Evolutionary conservation across 768 basidiomycete species (phyloP), one percentile per base, ranked within the genome.

Genomic region (Termitomyces sp.): DNA sequence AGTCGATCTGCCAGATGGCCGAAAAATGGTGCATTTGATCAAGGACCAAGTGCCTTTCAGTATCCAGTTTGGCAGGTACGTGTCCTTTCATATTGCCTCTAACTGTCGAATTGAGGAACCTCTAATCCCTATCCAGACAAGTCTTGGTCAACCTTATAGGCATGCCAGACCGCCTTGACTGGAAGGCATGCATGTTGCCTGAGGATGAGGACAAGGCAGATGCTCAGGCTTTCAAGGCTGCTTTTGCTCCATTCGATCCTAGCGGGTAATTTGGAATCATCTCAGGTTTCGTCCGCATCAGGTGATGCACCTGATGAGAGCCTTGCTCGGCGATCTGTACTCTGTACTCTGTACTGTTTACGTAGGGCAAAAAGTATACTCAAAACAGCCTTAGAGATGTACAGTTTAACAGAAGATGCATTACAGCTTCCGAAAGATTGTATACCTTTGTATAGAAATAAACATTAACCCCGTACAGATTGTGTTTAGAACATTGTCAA

Each of bases 51-150:
- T 85, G 54, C 87, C 88, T 38, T 98, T 98, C 70, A 88, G 87
- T 65, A 78, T 98, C 49, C 94, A 98, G 71, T 98, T 98, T 74
- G 96, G 94, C 63, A 85, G 96, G 96, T 96, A 70, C 70, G 86
- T 71, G 45, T 15, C 47, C 10, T n/a, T 29, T 29, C 34, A 20
- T 36, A 12, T 29, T 56, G 29, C 34, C 31, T n/a, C 17, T 57
- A 31, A 25, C 6, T 62, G 61, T 37, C 63, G 17, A 29, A 54
- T 62, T 63, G 67, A 25, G 38, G 11, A 6, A 31, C n/a, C 34
- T 15, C 2, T 15, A 12, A 14, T 8, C n/a, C 42, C 59, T 45
- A 53, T 61, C 4, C 52, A 98, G 96, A 74, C 86, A 90, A 73
- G 93, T 91, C 15, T 70, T 98, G 48, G 92, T 89, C 5, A 79